A percentile compares a stretch with the other conserved stretches of the same genome.
These are phyloP conservation scores for Ziziphus jujuba DNA, from an alignment of 306 rosid genomes.

Conservation along the genomic window DNA sequence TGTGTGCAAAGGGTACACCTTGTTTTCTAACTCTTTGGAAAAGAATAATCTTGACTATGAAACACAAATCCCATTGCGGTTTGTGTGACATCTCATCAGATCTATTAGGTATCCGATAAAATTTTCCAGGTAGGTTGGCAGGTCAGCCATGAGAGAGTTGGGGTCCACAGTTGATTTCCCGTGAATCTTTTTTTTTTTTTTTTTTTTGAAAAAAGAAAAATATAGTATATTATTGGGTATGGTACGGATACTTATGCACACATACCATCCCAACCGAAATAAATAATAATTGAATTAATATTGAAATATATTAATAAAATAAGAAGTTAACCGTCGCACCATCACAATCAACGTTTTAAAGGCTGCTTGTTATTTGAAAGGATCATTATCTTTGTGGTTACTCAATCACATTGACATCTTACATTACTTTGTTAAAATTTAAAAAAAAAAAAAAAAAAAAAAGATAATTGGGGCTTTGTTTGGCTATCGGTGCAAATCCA, in stretches of 20 bases:
- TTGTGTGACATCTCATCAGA: too few species aligned
- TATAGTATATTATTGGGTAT: too few species aligned
- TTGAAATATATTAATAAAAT: too few species aligned
- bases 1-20: too few species aligned
- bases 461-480: neutral
- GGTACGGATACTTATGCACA: too few species aligned
- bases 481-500: neutral
- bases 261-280: too few species aligned
- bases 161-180: conserved; percentile 4
- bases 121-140: conserved; percentile 7
- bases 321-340: neutral
- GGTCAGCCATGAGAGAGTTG: neutral
- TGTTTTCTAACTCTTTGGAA: too few species aligned
- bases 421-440: neutral
- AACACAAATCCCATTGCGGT: too few species aligned
- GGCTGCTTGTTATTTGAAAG: neutral
- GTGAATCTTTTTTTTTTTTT: neutral
- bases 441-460: too few species aligned
- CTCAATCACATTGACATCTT: neutral
- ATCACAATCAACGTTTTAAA: conserved; percentile 12
- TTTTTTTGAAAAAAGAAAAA: neutral
- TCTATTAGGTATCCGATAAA: too few species aligned
- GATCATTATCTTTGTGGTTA: neutral
- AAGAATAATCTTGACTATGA: too few species aligned
- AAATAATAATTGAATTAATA: too few species aligned